Conservation (phyloP, 352 stramenopile genomes). For the Globisporangium polare region DNA sequence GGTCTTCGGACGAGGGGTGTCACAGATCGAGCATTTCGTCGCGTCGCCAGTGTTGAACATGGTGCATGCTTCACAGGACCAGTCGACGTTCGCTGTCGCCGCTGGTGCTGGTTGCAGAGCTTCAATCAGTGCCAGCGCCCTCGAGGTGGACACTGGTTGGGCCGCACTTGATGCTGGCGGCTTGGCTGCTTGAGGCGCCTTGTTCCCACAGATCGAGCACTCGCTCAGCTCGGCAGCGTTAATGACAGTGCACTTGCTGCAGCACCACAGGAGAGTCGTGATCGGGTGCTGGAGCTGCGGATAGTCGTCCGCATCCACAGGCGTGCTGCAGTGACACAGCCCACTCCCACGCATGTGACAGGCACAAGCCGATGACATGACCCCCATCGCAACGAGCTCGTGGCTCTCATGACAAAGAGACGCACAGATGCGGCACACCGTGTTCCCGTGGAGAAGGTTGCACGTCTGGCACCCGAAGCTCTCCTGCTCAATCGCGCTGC, state of each 20-base stretch:
- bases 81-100: constrained; percentile 28
- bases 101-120: constrained; percentile 10
- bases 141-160: constrained; percentile 36
- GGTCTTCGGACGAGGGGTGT: constrained; percentile 36
- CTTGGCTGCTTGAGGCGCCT: constrained; percentile 20
- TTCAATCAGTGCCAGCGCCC: constrained; percentile 42
- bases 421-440: constrained; percentile 68
- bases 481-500: constrained; percentile 76
- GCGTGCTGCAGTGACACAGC: constrained; percentile 46
- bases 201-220: constrained; percentile 68
- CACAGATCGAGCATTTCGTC: constrained; percentile 75
- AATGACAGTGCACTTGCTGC: constrained; percentile 79
- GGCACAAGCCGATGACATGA: constrained; percentile 61
- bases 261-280: constrained; percentile 61
- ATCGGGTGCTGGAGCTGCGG: constrained; percentile 33
- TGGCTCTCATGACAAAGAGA: constrained; percentile 76
- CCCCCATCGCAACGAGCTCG: constrained; percentile 73
- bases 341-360: constrained; percentile 53
- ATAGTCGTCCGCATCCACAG: constrained; percentile 35
- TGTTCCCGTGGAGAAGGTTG: constrained; percentile 59
- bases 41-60: constrained; percentile 58
- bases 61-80: constrained; percentile 74
- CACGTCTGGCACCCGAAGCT: constrained; percentile 82
- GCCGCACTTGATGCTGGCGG: constrained; percentile 13
- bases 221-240: constrained; percentile 48